Evolutionary conservation across 2,329 filamentous ascomycete species (phyloP).

Genomic region (Blastomyces emzantsi): DNA sequence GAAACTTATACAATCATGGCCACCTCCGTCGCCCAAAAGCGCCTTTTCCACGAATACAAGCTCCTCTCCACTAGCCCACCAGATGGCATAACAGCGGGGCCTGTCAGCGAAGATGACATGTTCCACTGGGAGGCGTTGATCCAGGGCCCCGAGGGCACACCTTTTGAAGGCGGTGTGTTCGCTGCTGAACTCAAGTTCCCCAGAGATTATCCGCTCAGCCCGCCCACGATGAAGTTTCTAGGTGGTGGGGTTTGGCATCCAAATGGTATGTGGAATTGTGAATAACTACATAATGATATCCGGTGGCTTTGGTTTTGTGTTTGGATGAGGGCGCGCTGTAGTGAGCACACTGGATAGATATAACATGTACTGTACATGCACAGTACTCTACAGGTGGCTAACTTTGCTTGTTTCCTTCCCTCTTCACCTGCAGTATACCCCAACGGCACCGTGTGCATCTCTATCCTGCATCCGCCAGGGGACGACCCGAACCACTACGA

Average conservation of each 20-base stretch:
- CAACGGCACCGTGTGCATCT: conserved; percentile 85
- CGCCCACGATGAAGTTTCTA: conserved; percentile 91
- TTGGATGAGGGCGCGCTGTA: background rate
- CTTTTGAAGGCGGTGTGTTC: conserved; percentile 93
- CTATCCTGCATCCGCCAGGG: conserved; percentile 88
- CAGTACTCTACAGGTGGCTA: background rate
- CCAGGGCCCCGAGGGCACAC: conserved; percentile 88
- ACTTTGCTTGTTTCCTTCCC: background rate
- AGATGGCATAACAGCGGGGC: conserved; percentile 95
- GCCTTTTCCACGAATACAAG: conserved; percentile 94
- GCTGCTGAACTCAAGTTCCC: conserved; percentile 92
- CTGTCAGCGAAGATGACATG: conserved; percentile 87
- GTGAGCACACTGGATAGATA: background rate
- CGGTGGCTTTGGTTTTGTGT: background rate
- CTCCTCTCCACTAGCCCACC: conserved; percentile 87
- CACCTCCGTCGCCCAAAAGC: conserved; percentile 53
- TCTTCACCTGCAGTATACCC: conserved; percentile 55
- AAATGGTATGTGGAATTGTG: conserved; percentile 55
- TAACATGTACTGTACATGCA: background rate
- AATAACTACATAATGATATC: background rate
- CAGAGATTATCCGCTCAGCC: conserved; percentile 91
- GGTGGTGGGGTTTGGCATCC: conserved; percentile 87
- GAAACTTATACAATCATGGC: conserved; percentile 28
- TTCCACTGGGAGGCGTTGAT: conserved; percentile 96
- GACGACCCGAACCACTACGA: conserved; percentile 95